Evolutionary conservation across 1,284 basidiomycete genomes (phyloP).

Genomic region (Lentinula novae-zelandiae): DNA sequence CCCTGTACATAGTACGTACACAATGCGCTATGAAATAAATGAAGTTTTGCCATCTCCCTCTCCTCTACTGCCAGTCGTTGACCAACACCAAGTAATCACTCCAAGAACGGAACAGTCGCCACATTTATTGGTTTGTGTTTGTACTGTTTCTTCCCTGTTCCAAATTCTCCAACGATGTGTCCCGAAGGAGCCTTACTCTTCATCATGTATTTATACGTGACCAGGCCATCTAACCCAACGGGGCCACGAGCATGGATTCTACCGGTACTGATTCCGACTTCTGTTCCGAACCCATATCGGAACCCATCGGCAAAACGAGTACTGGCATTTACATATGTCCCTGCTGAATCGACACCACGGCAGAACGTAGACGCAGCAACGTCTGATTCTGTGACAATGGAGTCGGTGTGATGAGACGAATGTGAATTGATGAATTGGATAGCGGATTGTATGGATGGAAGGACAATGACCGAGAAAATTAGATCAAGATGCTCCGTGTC

Average conservation of each 20-base stretch:
- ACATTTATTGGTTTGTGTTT: conserved; percentile 62
- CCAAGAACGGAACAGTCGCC: conserved; percentile 45
- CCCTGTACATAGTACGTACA: background rate
- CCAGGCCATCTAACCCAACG: conserved; percentile 92
- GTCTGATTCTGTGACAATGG: conserved; percentile 85
- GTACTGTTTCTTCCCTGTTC: conserved; percentile 72
- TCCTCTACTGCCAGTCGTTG: background rate
- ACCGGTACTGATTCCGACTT: conserved; percentile 97
- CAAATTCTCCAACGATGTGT: conserved; percentile 81
- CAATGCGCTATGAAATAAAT: background rate
- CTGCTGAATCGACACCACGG: conserved; percentile 86
- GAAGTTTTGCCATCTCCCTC: background rate
- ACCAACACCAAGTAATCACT: background rate
- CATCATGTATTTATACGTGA: conserved; percentile 94
- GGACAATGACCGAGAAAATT: conserved; percentile 75
- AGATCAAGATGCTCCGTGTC: conserved; percentile 86
- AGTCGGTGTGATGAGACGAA: conserved; percentile 94
- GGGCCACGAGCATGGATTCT: conserved; percentile 96
- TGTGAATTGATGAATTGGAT: conserved; percentile 91
- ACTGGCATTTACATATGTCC: conserved; percentile 92
- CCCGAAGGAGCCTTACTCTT: conserved; percentile 69
- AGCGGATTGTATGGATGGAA: conserved; percentile 70
- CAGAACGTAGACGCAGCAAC: conserved; percentile 72
- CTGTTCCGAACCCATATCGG: conserved; percentile 95
- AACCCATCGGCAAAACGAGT: conserved; percentile 98